Evolutionary conservation across 2,329 filamentous ascomycete genomes (phyloP).

Genomic region (Parafenestella ontariensis): DNA sequence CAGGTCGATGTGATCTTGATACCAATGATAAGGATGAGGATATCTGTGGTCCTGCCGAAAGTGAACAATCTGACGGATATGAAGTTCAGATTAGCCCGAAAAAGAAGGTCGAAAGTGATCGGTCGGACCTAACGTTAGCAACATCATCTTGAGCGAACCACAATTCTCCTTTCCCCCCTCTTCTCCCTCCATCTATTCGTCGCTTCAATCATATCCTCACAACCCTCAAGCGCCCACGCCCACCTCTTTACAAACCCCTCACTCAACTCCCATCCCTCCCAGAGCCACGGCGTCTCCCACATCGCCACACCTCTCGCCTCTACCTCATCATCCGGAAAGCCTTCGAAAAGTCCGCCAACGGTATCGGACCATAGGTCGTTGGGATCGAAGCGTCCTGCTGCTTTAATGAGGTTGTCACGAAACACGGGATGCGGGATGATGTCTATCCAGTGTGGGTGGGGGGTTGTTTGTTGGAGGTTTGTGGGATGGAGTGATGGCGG

Average conservation of each 20-base stretch:
- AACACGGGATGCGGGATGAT: constrained; percentile 63
- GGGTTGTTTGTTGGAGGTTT: constrained; percentile 54
- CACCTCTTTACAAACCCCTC: constrained; percentile 15
- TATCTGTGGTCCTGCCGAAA: too few species aligned
- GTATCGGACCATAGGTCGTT: constrained; percentile 10
- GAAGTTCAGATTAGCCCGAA: too few species aligned
- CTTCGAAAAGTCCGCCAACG: constrained; percentile 13
- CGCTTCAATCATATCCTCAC: neutral
- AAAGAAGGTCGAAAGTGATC: neutral
- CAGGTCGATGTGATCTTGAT: too few species aligned
- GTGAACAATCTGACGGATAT: too few species aligned
- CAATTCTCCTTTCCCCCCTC: constrained; percentile 7
- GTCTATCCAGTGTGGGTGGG: constrained; percentile 64
- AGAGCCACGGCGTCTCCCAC: constrained; percentile 13
- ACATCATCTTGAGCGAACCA: neutral
- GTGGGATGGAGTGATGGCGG: constrained; percentile 56
- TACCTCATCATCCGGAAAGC: constrained; percentile 6
- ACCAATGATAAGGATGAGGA: too few species aligned
- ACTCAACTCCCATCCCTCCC: constrained; percentile 12
- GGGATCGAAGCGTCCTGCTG: constrained; percentile 9
- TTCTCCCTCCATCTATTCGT: constrained; percentile 11
- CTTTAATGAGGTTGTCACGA: constrained; percentile 57
- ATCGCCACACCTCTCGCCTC: constrained; percentile 2
- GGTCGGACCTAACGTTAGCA: neutral
- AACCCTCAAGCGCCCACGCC: constrained; percentile 8